phyloP scores from a whole-genome alignment of 768 basidiomycete genomes.

The Tricholoma sp. region DNA sequence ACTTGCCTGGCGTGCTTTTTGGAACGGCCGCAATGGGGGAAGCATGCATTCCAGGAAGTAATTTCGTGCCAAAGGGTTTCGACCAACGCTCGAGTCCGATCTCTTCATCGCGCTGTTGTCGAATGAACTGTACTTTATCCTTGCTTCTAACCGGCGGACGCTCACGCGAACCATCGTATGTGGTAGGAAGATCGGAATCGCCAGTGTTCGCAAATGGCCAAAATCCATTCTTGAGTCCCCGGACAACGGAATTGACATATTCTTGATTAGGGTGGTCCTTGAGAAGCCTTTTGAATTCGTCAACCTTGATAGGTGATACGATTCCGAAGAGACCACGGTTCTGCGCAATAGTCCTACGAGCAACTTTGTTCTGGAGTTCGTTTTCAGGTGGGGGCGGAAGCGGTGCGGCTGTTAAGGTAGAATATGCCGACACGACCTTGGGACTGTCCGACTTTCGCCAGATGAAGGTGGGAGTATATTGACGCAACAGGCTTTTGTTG shows the following conservation, averaged over 20 bases:
- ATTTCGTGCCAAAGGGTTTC: constrained; percentile 24
- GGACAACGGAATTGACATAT: neutral
- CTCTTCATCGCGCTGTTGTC: constrained; percentile 22
- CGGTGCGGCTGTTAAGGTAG: constrained; percentile 5
- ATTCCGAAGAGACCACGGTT: neutral
- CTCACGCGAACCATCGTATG: constrained; percentile 12
- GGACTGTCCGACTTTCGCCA: neutral
- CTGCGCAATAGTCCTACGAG: constrained; percentile 12
- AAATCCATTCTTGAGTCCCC: constrained; percentile 15
- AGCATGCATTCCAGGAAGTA: constrained; percentile 40
- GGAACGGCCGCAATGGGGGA: constrained; percentile 35
- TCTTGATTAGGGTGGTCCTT: neutral
- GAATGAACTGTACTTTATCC: constrained; percentile 16
- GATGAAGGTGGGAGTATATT: neutral
- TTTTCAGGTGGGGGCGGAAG: constrained; percentile 14
- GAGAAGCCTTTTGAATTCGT: neutral
- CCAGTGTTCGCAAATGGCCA: constrained; percentile 35
- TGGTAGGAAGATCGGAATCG: constrained; percentile 12
- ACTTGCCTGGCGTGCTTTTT: constrained; percentile 25
- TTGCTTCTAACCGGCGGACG: constrained; percentile 1
- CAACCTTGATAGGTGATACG: neutral
- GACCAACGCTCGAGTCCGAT: constrained; percentile 20
- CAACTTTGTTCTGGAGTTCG: constrained; percentile 15
- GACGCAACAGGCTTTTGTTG: neutral
- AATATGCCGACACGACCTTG: neutral